A percentile compares a stretch with the other conserved stretches of the same genome.
Evolutionary conservation across 805 yeast genomes (phyloP).

Genomic region (Candida takata): DNA sequence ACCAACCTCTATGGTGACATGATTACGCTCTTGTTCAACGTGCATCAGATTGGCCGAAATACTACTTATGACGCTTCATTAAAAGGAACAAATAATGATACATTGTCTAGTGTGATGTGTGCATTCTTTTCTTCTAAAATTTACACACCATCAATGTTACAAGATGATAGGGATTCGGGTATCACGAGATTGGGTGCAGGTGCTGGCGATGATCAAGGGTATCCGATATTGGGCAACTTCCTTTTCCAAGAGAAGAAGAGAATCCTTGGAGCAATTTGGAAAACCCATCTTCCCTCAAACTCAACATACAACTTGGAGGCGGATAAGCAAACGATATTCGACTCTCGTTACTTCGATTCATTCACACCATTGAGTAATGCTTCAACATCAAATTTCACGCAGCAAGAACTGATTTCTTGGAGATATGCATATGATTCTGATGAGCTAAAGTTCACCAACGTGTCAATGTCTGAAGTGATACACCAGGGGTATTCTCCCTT

Average conservation of each 20-base stretch:
- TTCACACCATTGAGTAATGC: slow-evolving; percentile 4
- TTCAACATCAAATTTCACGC: neutral
- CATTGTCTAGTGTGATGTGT: slow-evolving; percentile 19
- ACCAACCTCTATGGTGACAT: slow-evolving; percentile 40
- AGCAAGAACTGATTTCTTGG: slow-evolving; percentile 25
- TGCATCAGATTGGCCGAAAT: slow-evolving; percentile 18
- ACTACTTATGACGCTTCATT: slow-evolving; percentile 11
- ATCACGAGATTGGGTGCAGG: slow-evolving; percentile 12
- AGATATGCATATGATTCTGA: slow-evolving; percentile 34
- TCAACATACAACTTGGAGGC: slow-evolving; percentile 25
- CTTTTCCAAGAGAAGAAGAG: slow-evolving; percentile 30
- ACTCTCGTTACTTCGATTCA: slow-evolving; percentile 20
- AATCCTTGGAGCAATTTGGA: slow-evolving; percentile 30
- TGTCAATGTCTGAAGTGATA: slow-evolving; percentile 32
- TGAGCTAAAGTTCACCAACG: slow-evolving; percentile 36
- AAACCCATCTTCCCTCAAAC: slow-evolving; percentile 22
- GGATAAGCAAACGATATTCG: slow-evolving; percentile 18
- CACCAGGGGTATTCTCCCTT: slow-evolving; percentile 64
- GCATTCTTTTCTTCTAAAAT: slow-evolving; percentile 17
- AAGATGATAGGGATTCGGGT: slow-evolving; percentile 16
- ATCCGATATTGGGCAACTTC: slow-evolving; percentile 31
- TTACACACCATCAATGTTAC: slow-evolving; percentile 25
- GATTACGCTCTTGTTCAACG: slow-evolving; percentile 33
- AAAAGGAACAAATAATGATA: slow-evolving; percentile 15
- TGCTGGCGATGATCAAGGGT: slow-evolving; percentile 20